These are phyloP conservation scores for Biscutella auriculata DNA, from an alignment of 441 rosid species.

Conservation along the genomic window DNA sequence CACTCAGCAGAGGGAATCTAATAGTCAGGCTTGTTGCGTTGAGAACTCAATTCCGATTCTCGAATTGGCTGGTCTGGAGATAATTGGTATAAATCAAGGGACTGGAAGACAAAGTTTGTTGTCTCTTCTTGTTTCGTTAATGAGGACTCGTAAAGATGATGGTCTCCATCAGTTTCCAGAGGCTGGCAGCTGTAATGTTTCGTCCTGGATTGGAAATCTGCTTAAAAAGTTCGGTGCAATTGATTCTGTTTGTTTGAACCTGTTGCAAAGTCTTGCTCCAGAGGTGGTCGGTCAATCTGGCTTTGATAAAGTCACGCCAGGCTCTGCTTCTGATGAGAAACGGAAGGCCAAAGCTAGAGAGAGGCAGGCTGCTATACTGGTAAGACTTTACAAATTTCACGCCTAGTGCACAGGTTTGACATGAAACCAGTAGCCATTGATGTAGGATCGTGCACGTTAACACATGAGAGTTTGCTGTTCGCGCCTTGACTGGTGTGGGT, in stretches of 20 bases:
- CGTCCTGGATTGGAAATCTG: constrained; percentile 62
- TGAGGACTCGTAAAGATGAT: constrained; percentile 56
- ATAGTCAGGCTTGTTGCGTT: constrained; percentile 17
- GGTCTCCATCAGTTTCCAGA: constrained; percentile 37
- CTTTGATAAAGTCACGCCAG: constrained; percentile 24
- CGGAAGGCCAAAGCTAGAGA: constrained; percentile 90
- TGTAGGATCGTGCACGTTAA: not conserved
- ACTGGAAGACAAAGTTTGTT: constrained; percentile 57
- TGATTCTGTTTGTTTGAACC: constrained; percentile 50
- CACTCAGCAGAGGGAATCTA: constrained; percentile 38
- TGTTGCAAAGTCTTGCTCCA: constrained; percentile 71
- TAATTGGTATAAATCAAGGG: constrained; percentile 32
- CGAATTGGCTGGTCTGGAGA: constrained; percentile 58
- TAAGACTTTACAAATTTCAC: constrained; percentile 28
- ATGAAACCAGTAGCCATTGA: not conserved
- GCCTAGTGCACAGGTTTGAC: not conserved
- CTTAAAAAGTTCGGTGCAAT: constrained; percentile 70
- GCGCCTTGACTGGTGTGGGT: not conserved
- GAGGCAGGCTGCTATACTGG: constrained; percentile 92
- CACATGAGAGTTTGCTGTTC: not conserved
- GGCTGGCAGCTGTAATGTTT: constrained; percentile 52
- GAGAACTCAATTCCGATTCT: constrained; percentile 39
- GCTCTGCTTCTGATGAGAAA: constrained; percentile 52
- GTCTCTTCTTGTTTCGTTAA: constrained; percentile 80
- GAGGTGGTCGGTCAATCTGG: constrained; percentile 46